A percentile compares a stretch with the other conserved stretches of the same genome.
These are phyloP conservation scores for Castanea crenata DNA, from an alignment of 306 rosid species.

Conservation along the genomic window DNA sequence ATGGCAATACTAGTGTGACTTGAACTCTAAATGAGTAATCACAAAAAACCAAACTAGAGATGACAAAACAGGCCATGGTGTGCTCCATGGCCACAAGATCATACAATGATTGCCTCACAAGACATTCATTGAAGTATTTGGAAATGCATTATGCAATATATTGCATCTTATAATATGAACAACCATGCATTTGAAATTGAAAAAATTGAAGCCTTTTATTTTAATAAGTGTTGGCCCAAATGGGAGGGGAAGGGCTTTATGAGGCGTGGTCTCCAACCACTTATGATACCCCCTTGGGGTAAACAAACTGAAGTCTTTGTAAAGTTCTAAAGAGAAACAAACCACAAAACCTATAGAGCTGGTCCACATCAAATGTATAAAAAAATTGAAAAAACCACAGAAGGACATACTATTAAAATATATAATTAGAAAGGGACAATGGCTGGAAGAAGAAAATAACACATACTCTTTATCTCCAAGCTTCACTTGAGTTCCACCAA, in stretches of 20 bases:
- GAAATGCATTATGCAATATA: neutral
- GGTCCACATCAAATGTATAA: neutral
- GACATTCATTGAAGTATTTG: neutral
- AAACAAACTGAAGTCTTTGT: neutral
- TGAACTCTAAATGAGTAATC: neutral
- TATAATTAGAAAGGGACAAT: neutral
- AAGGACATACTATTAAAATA: neutral
- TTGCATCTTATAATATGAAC: neutral
- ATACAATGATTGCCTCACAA: neutral
- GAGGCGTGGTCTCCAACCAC: too few relatives aligned
- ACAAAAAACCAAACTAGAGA: neutral
- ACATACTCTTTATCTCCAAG: conserved; percentile 71
- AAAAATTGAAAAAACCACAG: neutral
- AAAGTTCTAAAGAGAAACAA: neutral
- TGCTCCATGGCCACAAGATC: neutral
- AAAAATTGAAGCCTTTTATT: too few relatives aligned
- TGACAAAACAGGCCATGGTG: neutral
- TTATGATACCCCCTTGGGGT: too few relatives aligned
- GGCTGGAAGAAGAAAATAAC: neutral
- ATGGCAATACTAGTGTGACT: neutral
- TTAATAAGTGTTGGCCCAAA: too few relatives aligned
- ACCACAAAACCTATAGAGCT: neutral
- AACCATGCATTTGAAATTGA: neutral
- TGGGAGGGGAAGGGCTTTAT: too few relatives aligned
- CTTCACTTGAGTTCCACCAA: conserved; percentile 74